phyloP scores from a whole-genome alignment of 192 early-diverging fungal genomes.

The Irineochytrium annulatum region DNA sequence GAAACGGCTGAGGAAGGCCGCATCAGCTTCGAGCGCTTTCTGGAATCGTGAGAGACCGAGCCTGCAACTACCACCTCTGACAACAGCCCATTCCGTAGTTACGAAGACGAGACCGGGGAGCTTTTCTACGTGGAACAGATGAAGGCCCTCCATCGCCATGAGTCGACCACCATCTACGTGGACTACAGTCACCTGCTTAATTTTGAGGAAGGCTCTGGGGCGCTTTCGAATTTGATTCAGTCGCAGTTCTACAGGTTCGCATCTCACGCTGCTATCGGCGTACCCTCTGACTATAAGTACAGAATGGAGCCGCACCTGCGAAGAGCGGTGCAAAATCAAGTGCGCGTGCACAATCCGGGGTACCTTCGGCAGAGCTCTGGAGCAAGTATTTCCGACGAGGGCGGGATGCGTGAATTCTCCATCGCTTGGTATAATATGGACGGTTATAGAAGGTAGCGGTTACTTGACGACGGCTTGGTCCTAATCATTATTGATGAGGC shows the following conservation, averaged over 20 bases:
- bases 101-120: slow-evolving; percentile 25
- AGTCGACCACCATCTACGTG: slow-evolving; percentile 68
- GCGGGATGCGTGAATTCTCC: slow-evolving; percentile 65
- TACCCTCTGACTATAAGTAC: neutral
- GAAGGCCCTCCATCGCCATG: slow-evolving; percentile 48
- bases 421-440: slow-evolving; percentile 54
- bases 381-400: slow-evolving; percentile 30
- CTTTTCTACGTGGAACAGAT: slow-evolving; percentile 69
- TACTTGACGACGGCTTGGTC: neutral
- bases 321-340: slow-evolving; percentile 76
- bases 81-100: neutral
- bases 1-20: slow-evolving; percentile 63
- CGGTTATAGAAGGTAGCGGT: slow-evolving; percentile 8
- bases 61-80: neutral
- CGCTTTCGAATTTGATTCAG: slow-evolving; percentile 57
- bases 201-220: slow-evolving; percentile 51
- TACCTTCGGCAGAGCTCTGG: slow-evolving; percentile 46
- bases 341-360: slow-evolving; percentile 62
- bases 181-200: slow-evolving; percentile 64
- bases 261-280: neutral
- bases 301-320: slow-evolving; percentile 81
- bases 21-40: slow-evolving; percentile 66
- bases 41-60: slow-evolving; percentile 48
- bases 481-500: slow-evolving; percentile 36
- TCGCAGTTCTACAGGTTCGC: slow-evolving; percentile 69